Evolutionary conservation across 768 basidiomycete species (phyloP).

Genomic region (Boletus rufocinnamomeus): DNA sequence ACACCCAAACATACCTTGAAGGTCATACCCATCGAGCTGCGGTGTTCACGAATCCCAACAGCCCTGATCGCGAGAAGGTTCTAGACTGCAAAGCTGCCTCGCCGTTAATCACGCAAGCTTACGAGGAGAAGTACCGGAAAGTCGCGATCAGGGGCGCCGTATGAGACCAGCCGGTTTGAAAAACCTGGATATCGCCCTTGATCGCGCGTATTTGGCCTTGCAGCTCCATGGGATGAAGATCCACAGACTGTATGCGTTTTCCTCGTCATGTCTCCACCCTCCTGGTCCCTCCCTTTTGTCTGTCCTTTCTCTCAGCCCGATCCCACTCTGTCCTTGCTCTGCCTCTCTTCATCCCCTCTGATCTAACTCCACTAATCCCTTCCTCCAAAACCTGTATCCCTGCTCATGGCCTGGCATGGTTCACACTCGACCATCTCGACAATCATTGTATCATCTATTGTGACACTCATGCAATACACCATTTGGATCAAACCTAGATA

Average conservation of each 20-base stretch:
- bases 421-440: slow-evolving; percentile 1
- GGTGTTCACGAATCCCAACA: slow-evolving; percentile 63
- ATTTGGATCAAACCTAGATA: slow-evolving; percentile 6
- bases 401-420: slow-evolving; percentile 7
- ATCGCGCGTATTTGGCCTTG: slow-evolving; percentile 1
- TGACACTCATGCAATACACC: slow-evolving; percentile 4
- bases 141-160: slow-evolving; percentile 93
- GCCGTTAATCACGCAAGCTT: slow-evolving; percentile 57
- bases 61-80: slow-evolving; percentile 60
- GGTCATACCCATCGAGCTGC: slow-evolving; percentile 65
- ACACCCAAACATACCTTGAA: slow-evolving; percentile 71
- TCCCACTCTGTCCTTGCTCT: slow-evolving; percentile 15
- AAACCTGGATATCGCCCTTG: slow-evolving; percentile 8
- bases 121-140: slow-evolving; percentile 82
- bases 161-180: slow-evolving; percentile 37
- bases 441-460: slow-evolving; percentile 8
- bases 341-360: slow-evolving; percentile 8
- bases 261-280: slow-evolving; percentile 12
- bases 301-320: slow-evolving; percentile 15
- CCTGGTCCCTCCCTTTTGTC: slow-evolving; percentile 14
- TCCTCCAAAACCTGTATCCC: slow-evolving; percentile 2
- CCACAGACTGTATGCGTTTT: slow-evolving; percentile 13
- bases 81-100: slow-evolving; percentile 73
- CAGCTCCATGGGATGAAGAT: slow-evolving; percentile 19
- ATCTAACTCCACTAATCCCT: slow-evolving; percentile 13